Evolutionary conservation across 306 rosid species (phyloP).

Genomic region (Corylus americana): DNA sequence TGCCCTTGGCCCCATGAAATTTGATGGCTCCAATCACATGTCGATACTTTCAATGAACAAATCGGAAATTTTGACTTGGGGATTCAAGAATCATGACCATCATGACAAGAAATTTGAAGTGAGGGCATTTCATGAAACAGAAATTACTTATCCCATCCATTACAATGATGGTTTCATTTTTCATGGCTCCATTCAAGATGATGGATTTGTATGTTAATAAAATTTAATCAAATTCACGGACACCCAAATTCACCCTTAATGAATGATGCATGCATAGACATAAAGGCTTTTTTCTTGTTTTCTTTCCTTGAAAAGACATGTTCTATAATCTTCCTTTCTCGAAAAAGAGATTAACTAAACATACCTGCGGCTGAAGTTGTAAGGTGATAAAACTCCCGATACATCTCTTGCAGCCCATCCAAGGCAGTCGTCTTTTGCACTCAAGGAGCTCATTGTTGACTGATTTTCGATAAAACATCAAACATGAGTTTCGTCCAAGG

Average conservation of each 20-base stretch:
- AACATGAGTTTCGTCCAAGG: neutral
- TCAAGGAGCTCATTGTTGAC: conserved; percentile 47
- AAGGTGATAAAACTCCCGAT: conserved; percentile 68
- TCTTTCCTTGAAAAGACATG: neutral
- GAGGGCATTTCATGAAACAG: neutral
- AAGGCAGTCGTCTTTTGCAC: conserved; percentile 48
- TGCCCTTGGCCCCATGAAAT: neutral
- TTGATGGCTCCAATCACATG: neutral
- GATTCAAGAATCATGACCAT: neutral
- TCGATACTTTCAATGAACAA: neutral
- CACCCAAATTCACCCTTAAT: neutral
- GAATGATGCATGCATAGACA: neutral
- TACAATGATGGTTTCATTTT: neutral
- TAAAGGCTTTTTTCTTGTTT: neutral
- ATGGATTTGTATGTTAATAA: neutral
- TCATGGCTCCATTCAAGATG: neutral
- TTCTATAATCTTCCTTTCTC: too few relatives aligned
- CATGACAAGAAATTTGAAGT: neutral
- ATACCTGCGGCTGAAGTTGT: conserved; percentile 73
- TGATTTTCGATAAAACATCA: conserved; percentile 11
- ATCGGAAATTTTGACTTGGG: neutral
- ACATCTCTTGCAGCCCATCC: conserved; percentile 86
- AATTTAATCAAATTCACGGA: neutral
- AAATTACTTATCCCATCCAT: neutral
- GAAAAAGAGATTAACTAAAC: conserved; percentile 6